phyloP scores from a whole-genome alignment of 306 rosid genomes.

The Quercus mongolica region DNA sequence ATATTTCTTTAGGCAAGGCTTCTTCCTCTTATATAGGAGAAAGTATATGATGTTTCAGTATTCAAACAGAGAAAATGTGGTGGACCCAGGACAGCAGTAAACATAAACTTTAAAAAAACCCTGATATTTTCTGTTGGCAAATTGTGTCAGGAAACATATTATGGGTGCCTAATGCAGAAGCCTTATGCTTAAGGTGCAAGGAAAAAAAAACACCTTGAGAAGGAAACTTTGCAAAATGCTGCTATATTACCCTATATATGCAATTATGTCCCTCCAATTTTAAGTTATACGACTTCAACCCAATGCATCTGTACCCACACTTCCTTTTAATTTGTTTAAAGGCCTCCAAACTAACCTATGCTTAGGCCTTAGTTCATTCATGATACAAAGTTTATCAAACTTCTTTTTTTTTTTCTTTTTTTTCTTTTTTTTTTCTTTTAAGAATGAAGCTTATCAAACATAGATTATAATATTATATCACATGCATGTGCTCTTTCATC shows the following conservation, averaged over 20 bases:
- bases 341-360: too few relatives aligned
- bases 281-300: background rate
- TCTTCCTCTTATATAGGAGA: conserved; percentile 51
- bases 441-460: too few relatives aligned
- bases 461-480: too few relatives aligned
- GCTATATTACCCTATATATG: background rate
- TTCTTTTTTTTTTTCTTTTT: too few relatives aligned
- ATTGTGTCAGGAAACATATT: background rate
- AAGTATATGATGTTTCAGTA: background rate
- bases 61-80: conserved; percentile 41
- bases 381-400: too few relatives aligned
- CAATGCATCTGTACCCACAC: background rate
- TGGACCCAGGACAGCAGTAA: conserved; percentile 37
- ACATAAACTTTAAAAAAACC: conserved; percentile 9
- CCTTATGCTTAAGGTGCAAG: conserved; percentile 9
- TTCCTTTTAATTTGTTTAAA: too few relatives aligned
- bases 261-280: background rate
- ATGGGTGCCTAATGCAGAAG: background rate
- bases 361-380: too few relatives aligned
- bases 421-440: too few relatives aligned
- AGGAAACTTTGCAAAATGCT: background rate
- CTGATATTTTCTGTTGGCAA: background rate
- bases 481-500: too few relatives aligned
- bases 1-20: conserved; percentile 24
- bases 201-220: background rate